Percentiles rank a stretch among this genome's conserved stretches.
phyloP scores from a whole-genome alignment of 2,329 filamentous ascomycete genomes.

The Elsinoe arachidis region DNA sequence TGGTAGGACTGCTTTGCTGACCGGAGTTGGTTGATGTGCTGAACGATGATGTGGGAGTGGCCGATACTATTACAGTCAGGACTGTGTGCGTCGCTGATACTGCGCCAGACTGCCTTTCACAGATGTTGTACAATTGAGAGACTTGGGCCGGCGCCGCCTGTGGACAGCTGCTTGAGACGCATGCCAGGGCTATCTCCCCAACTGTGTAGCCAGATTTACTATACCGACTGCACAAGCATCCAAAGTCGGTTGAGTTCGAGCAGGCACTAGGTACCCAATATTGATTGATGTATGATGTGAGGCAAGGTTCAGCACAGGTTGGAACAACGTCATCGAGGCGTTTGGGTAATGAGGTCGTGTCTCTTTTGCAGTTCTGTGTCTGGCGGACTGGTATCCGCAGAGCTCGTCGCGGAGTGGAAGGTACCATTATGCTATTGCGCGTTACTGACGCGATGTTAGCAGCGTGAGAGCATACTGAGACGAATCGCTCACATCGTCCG shows the following conservation, averaged over 20 bases:
- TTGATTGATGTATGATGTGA: constrained; percentile 20
- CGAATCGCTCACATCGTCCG: not conserved
- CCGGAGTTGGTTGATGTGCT: not conserved
- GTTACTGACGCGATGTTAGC: not conserved
- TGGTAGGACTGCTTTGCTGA: not conserved
- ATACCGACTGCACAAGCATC: constrained; percentile 26
- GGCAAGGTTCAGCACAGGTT: constrained; percentile 24
- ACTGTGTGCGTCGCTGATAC: constrained; percentile 23
- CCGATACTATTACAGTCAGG: constrained; percentile 19
- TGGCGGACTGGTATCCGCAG: not conserved
- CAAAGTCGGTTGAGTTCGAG: constrained; percentile 19
- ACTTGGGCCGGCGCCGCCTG: constrained; percentile 11
- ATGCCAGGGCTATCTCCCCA: constrained; percentile 24
- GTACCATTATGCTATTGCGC: not conserved
- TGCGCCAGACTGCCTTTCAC: constrained; percentile 19
- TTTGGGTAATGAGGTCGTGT: not conserved
- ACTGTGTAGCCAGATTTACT: constrained; percentile 25
- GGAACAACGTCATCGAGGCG: constrained; percentile 21
- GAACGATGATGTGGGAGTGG: not conserved
- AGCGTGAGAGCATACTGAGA: not conserved
- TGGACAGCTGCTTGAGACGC: constrained; percentile 17
- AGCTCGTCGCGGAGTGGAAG: not conserved
- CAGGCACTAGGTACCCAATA: constrained; percentile 16
- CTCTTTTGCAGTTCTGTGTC: not conserved
- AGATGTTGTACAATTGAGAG: constrained; percentile 22